Percentiles rank a stretch among this genome's conserved stretches.
Evolutionary conservation across 169 alveolate genomes (phyloP).

Genomic region (Plasmodium gallinaceum): DNA sequence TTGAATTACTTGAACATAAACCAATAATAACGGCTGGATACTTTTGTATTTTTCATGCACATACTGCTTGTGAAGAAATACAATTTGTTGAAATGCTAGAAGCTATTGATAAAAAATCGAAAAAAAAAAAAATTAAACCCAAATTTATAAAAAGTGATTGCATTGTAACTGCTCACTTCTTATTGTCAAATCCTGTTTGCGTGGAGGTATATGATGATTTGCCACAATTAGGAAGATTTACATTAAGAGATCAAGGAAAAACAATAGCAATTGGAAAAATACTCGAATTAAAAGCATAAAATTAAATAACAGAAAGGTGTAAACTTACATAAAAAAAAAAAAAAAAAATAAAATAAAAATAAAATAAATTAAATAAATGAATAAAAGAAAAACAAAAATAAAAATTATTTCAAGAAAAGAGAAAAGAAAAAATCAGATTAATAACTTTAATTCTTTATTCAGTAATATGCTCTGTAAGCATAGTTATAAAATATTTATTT

Average conservation of each 20-base stretch:
- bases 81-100: conserved; percentile 84
- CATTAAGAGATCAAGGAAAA: conserved; percentile 97
- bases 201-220: conserved; percentile 92
- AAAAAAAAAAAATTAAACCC: conserved; percentile 88
- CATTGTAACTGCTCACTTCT: conserved; percentile 88
- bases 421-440: no score
- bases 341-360: no score
- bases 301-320: no score
- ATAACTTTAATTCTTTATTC: no score
- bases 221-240: conserved; percentile 96
- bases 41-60: conserved; percentile 92
- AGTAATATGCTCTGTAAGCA: no score
- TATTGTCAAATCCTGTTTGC: conserved; percentile 90
- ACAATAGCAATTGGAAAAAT: conserved; percentile 93
- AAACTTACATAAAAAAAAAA: no score
- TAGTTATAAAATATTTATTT: no score
- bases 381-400: no score
- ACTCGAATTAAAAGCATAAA: conserved; percentile 28
- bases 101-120: conserved; percentile 84
- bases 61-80: conserved; percentile 91
- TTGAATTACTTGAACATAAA: conserved; percentile 94
- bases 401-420: no score
- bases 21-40: conserved; percentile 97
- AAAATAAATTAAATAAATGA: no score
- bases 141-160: conserved; percentile 87